Base-by-base conservation (phyloP, 257 asterid species). In the Salvia splendens region DNA sequence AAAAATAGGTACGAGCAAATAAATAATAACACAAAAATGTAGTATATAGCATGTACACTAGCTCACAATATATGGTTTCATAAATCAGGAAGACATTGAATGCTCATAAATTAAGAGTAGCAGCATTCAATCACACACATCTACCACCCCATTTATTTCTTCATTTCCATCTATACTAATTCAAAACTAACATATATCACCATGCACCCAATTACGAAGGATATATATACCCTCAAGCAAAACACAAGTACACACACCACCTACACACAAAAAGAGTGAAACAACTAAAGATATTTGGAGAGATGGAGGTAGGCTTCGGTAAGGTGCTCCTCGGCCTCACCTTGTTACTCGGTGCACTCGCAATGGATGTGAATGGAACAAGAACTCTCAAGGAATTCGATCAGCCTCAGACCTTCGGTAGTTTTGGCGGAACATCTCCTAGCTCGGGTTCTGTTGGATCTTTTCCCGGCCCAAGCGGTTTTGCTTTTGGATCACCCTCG, bases 251-350 rank as follows among this genome's bases (percentile, higher is more conserved):
- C 30, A 20, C 53, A 38, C 63, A 32, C 59, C 59, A 43, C 14
- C 3, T 4, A 47, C 4, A 64, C 1, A 56, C 33, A 8, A 6
- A 53, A 11, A 43, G 10, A 16, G 47, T n/a, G 4, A 40, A 24
- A 1, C 2, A 24, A 24, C 30, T 24, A 24, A 24, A 42, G 16
- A 8, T 9, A 8, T 32, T 60, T 65, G 14, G 46, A 77, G 32
- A 68, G 17, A 78, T 78, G 83, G 75, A 74, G 77, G 68, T 74
- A 59, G 67, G 77, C 66, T 71, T 67, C 55, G 64, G 47, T 49
- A 74, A 67, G 83, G 65, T 73, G 70, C 36, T 77, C 36, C 63
- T 77, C 63, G 33, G 14, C 65, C 78, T 77, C 75, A 63, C 78
- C 16, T 4, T 72, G 8, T 6, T 50, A 64, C 61, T 72, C 1